Evolutionary conservation across 352 stramenopile genomes (phyloP), one percentile per base, ranked within the genome.

Genomic region (Phytophthora lateralis): DNA sequence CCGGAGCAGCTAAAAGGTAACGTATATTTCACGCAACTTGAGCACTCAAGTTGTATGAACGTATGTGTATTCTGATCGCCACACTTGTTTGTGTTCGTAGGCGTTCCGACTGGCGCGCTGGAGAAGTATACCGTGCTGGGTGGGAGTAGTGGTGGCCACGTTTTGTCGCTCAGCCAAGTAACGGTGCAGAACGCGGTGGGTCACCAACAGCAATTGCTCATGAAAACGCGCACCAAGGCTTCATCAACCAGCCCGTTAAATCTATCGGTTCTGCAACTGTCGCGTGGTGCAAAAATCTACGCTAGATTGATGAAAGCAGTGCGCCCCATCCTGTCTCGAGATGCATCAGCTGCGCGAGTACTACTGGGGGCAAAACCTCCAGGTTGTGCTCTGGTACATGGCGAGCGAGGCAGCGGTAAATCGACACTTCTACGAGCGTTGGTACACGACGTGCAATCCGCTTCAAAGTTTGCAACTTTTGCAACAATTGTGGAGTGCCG

Each of bases 321-420:
- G 20, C 80, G 75, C 11, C 68, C 81, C 9, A 48, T 89, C 11
- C 51, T 94, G 11, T 85, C 59, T 11, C 67, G 70, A 38, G 69
- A 90, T 46, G 76, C 80, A 14, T 78, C 69, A 38, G 63, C 74
- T 42, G 72, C 71, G 7, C 73, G 82, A 17, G 83, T 94, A 34
- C 49, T 91, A 7, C 48, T 94, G 18, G 82, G 82, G 6, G 73
- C 78, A 7, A 80, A 76, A 29, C 66, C 84, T 11, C 70, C 86
- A 4, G 84, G 84, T 0, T 93, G 75, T 3, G 69, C 83, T 14
- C 67, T 96, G 24, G 21, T 96, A 14, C 71, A 89, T 57, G 89
- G 89, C n/a, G 78, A 87, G 30, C 71, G 80, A 47, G 88, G 88
- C 18, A 88, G 73, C 30, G 89, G 89, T 9, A 97, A 97, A 60